phyloP scores from a whole-genome alignment of 2,329 filamentous ascomycete species.

The Aspergillus versicolor region DNA sequence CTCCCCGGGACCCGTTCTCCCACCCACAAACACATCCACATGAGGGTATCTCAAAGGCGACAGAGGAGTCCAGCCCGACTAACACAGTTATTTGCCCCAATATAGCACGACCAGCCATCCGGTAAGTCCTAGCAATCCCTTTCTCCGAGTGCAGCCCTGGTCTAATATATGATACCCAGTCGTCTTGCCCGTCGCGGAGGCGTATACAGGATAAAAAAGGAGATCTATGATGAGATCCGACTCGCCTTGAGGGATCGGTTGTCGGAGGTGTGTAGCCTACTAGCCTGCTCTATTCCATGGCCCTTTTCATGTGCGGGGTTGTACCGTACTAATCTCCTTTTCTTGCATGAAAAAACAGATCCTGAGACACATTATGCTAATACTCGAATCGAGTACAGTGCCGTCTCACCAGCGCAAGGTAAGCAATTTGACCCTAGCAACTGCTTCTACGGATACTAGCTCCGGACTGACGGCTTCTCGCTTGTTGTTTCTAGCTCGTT shows the following conservation, averaged over 20 bases:
- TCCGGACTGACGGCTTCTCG: neutral
- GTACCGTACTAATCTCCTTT: neutral
- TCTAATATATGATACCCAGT: slow-evolving; percentile 12
- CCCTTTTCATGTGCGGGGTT: neutral
- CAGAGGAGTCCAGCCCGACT: too few relatives aligned
- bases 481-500: slow-evolving; percentile 9
- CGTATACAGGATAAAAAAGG: slow-evolving; percentile 26
- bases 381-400: slow-evolving; percentile 21
- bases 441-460: neutral
- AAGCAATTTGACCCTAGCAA: neutral
- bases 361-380: slow-evolving; percentile 19
- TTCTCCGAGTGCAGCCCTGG: neutral
- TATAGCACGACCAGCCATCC: slow-evolving; percentile 30
- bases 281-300: too few relatives aligned
- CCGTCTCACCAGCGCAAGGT: slow-evolving; percentile 10
- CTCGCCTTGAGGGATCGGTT: slow-evolving; percentile 22
- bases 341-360: slow-evolving; percentile 20
- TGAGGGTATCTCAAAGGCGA: too few relatives aligned
- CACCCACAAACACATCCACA: too few relatives aligned
- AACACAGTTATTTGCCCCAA: neutral
- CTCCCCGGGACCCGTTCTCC: neutral
- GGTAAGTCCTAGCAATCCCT: slow-evolving; percentile 17
- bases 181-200: slow-evolving; percentile 40
- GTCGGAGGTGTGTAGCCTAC: slow-evolving; percentile 17
- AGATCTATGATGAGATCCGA: slow-evolving; percentile 30